Percentiles rank a stretch among this genome's conserved stretches.
These are phyloP conservation scores for Saraca asoca DNA, from an alignment of 331 rosid genomes.

Conservation along the genomic window DNA sequence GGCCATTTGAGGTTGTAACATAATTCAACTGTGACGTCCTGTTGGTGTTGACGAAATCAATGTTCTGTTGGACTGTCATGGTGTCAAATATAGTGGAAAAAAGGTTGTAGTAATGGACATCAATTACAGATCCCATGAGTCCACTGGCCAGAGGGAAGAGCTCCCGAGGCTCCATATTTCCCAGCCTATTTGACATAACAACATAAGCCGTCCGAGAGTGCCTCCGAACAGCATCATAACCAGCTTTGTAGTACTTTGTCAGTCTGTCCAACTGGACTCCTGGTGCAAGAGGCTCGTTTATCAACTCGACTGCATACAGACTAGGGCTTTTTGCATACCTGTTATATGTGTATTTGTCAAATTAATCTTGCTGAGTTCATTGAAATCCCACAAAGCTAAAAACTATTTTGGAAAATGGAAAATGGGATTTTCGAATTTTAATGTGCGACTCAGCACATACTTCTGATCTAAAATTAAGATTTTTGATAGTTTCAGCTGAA, in stretches of 20 bases:
- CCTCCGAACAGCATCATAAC: conserved; percentile 58
- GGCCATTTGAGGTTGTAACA: conserved; percentile 72
- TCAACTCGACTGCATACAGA: conserved; percentile 68
- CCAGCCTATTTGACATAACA: conserved; percentile 58
- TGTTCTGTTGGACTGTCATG: conserved; percentile 57
- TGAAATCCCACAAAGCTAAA: too few relatives aligned
- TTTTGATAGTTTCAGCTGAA: too few relatives aligned
- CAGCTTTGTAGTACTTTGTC: conserved; percentile 63
- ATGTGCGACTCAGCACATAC: too few relatives aligned
- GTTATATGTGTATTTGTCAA: background rate
- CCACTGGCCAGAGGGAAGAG: conserved; percentile 60
- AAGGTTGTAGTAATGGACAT: conserved; percentile 70
- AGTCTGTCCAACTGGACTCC: conserved; percentile 48
- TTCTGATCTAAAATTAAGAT: too few relatives aligned
- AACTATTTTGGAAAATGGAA: too few relatives aligned
- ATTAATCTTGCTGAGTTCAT: too few relatives aligned
- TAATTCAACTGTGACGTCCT: conserved; percentile 46
- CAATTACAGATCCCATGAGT: conserved; percentile 51
- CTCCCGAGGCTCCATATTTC: conserved; percentile 42
- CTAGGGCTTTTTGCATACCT: conserved; percentile 46
- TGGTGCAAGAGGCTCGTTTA: conserved; percentile 73
- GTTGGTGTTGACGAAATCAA: conserved; percentile 53
- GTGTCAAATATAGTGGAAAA: conserved; percentile 33
- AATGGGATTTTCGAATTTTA: too few relatives aligned
- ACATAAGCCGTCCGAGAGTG: conserved; percentile 58